Evolutionary conservation across 1,284 basidiomycete species (phyloP), one percentile per base, ranked within the genome.

Genomic region (Macrocystidia cucumis): DNA sequence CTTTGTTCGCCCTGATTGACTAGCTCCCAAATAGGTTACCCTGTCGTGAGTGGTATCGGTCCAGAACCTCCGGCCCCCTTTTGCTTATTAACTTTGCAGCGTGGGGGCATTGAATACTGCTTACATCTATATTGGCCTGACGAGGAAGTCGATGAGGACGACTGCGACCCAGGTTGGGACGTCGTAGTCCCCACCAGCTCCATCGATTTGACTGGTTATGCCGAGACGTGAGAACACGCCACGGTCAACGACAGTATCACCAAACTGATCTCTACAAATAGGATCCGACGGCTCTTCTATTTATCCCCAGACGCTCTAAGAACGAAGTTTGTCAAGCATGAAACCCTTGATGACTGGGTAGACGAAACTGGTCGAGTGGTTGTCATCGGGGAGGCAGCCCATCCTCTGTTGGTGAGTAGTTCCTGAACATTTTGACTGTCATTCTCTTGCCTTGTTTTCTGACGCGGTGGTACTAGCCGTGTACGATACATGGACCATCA

Each of bases 341-440:
- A 50, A 16, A 40, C 37, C n/a, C 41, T 50, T 7, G 60, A 60
- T 16, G 54, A 61, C 18, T 62, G 56, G 67, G 56, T 56, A 4
- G 58, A 66, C 44, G 46, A 55, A 16, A 49, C 56, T 21, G 50
- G 54, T 2, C 57, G 57, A 11, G 51, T 72, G 12, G 47, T 69
- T n/a, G 50, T 72, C 4, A 47, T 73, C 22, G 71, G 71, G 23
- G 69, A 72, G 40, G 62, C 69, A 1, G 68, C 68, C 3, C 69
- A 71, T 45, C 62, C 69, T 0, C 55, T 66, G 34, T 54, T 59
- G 30, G 61, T 59, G 35, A 33, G 55, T 47, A 11, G 11, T 9
- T 13, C n/a, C 5, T 20, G 28, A 32, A 32, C 13, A 19, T 28
- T 9, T 12, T 18, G 6, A 2, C 18, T 18, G 3, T 9, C 9